phyloP scores from a whole-genome alignment of 2,329 filamentous ascomycete species.

The Talaromyces rugulosus region DNA sequence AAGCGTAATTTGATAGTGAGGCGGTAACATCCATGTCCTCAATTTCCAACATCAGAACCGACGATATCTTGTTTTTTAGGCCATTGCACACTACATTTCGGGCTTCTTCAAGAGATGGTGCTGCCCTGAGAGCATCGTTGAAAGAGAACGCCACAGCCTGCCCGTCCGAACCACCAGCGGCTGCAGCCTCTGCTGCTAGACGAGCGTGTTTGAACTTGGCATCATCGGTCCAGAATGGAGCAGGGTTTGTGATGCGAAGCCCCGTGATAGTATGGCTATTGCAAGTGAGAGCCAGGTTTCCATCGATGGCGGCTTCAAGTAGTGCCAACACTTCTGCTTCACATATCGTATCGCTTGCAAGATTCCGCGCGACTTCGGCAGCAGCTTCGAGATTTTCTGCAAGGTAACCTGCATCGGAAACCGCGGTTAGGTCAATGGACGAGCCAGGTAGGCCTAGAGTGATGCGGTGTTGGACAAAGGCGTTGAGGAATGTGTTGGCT shows the following conservation, averaged over 20 bases:
- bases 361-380: not conserved
- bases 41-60: not conserved
- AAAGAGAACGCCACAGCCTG: not conserved
- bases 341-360: not conserved
- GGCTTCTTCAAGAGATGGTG: not conserved
- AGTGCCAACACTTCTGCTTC: not conserved
- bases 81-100: not conserved
- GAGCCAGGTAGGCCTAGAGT: constrained; percentile 6
- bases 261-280: not conserved
- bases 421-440: not conserved
- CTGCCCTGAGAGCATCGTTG: not conserved
- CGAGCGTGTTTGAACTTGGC: not conserved
- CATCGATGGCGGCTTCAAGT: not conserved
- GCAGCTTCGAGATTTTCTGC: not conserved
- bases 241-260: not conserved
- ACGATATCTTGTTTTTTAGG: not conserved
- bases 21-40: not conserved
- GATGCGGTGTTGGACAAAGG: constrained; percentile 20
- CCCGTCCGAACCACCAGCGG: not conserved
- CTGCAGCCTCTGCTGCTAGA: not conserved
- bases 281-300: not conserved
- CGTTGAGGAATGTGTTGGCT: constrained; percentile 32
- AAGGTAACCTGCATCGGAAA: not conserved
- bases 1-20: not conserved
- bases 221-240: not conserved